Evolutionary conservation across 352 stramenopile species (phyloP).

Genomic region (Phytophthora multivora): DNA sequence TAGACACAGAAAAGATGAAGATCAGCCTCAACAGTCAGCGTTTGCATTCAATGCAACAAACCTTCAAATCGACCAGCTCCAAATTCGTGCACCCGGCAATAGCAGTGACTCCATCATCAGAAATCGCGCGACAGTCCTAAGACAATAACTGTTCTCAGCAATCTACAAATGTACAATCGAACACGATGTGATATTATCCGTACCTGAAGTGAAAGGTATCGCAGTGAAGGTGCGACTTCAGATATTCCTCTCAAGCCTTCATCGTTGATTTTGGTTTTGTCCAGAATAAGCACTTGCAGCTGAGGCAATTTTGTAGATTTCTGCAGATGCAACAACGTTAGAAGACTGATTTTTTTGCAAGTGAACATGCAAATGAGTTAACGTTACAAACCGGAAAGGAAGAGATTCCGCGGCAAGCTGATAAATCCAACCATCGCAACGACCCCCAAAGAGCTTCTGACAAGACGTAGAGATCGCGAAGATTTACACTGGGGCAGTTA

Average conservation of each 20-base stretch:
- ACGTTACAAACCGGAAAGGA: constrained; percentile 43
- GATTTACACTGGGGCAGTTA: constrained; percentile 32
- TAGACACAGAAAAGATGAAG: background rate
- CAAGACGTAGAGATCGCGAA: constrained; percentile 42
- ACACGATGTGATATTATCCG: background rate
- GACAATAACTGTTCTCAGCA: background rate
- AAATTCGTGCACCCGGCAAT: constrained; percentile 46
- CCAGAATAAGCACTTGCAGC: constrained; percentile 67
- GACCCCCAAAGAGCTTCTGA: constrained; percentile 33
- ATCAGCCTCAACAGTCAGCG: background rate
- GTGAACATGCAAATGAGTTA: background rate
- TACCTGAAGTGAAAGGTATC: constrained; percentile 75
- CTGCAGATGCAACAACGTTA: constrained; percentile 15
- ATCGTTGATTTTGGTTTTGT: constrained; percentile 60
- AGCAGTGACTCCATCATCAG: constrained; percentile 45
- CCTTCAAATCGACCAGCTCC: constrained; percentile 71
- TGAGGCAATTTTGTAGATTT: constrained; percentile 30
- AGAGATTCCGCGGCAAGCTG: constrained; percentile 49
- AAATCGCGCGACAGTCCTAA: constrained; percentile 62
- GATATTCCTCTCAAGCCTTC: constrained; percentile 45
- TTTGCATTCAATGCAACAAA: constrained; percentile 17
- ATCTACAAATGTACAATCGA: background rate
- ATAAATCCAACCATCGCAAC: constrained; percentile 57
- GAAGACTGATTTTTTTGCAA: no score
- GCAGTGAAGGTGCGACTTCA: constrained; percentile 37